phyloP scores from a whole-genome alignment of 2,329 filamentous ascomycete genomes.

The Colletotrichum lini region DNA sequence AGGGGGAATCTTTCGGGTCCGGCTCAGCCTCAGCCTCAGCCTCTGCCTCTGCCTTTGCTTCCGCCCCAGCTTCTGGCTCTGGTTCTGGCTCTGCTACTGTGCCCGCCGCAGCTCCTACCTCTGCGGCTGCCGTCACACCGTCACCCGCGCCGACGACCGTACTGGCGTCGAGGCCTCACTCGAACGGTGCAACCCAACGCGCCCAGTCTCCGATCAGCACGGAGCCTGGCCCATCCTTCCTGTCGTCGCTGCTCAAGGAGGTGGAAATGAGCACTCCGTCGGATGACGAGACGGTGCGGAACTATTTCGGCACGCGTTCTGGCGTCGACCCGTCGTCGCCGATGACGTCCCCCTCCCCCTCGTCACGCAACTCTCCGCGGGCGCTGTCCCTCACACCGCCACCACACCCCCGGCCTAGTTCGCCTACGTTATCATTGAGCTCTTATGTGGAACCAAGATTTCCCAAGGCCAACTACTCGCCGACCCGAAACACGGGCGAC shows the following conservation, averaged over 20 bases:
- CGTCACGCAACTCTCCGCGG: constrained; percentile 76
- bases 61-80: constrained; percentile 19
- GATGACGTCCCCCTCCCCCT: constrained; percentile 74
- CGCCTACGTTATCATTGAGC: constrained; percentile 76
- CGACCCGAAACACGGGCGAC: constrained; percentile 63
- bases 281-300: constrained; percentile 68
- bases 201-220: constrained; percentile 41
- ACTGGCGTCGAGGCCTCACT: constrained; percentile 41
- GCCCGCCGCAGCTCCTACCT: constrained; percentile 32
- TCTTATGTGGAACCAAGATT: constrained; percentile 82
- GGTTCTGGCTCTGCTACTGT: constrained; percentile 46
- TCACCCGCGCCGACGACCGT: constrained; percentile 46
- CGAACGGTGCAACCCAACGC: constrained; percentile 30
- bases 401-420: constrained; percentile 75
- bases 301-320: constrained; percentile 53
- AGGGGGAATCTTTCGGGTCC: constrained; percentile 63
- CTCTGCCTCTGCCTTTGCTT: constrained; percentile 39
- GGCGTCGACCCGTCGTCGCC: constrained; percentile 69
- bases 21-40: constrained; percentile 44
- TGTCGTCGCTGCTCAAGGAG: constrained; percentile 89
- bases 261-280: constrained; percentile 78
- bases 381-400: constrained; percentile 79
- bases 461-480: constrained; percentile 82
- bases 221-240: constrained; percentile 79
- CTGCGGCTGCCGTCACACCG: constrained; percentile 11